A percentile compares a stretch with the other conserved stretches of the same genome.
These are phyloP conservation scores for Cladosporium halotolerans DNA, from an alignment of 2,329 filamentous ascomycete species.

Conservation along the genomic window DNA sequence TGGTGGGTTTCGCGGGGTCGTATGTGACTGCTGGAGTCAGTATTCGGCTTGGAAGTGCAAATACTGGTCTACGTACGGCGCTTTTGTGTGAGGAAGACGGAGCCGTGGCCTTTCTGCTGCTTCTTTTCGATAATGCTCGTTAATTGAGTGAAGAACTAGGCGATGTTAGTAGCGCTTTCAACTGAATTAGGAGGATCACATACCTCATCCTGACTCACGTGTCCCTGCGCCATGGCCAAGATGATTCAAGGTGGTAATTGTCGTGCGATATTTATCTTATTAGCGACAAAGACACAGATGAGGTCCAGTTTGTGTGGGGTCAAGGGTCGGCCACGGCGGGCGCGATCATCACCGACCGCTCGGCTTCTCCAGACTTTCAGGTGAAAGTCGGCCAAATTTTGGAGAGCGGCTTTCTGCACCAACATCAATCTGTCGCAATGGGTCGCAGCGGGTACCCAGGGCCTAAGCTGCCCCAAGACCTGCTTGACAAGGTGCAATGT, in stretches of 20 bases:
- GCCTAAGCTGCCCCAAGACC: constrained; percentile 41
- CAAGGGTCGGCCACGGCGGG: background rate
- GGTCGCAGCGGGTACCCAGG: constrained; percentile 22
- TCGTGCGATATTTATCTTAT: background rate
- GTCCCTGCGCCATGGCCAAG: constrained; percentile 43
- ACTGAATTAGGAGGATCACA: background rate
- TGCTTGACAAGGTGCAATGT: constrained; percentile 37
- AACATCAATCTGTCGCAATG: constrained; percentile 16
- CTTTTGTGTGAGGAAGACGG: constrained; percentile 71
- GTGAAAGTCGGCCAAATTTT: background rate
- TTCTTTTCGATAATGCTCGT: constrained; percentile 60
- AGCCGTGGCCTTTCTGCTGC: constrained; percentile 65
- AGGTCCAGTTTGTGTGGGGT: constrained; percentile 7
- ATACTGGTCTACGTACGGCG: constrained; percentile 49
- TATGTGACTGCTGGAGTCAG: constrained; percentile 33
- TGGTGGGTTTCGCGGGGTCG: constrained; percentile 33
- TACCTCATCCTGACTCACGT: constrained; percentile 59
- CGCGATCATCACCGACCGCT: background rate
- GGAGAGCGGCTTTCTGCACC: background rate
- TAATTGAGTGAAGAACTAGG: constrained; percentile 67
- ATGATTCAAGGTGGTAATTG: background rate
- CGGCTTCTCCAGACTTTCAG: constrained; percentile 1
- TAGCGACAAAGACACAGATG: background rate
- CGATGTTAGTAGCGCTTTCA: background rate
- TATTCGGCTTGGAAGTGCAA: background rate